These are phyloP conservation scores for Coffea canephora DNA, from an alignment of 257 asterid genomes.

Conservation along the genomic window DNA sequence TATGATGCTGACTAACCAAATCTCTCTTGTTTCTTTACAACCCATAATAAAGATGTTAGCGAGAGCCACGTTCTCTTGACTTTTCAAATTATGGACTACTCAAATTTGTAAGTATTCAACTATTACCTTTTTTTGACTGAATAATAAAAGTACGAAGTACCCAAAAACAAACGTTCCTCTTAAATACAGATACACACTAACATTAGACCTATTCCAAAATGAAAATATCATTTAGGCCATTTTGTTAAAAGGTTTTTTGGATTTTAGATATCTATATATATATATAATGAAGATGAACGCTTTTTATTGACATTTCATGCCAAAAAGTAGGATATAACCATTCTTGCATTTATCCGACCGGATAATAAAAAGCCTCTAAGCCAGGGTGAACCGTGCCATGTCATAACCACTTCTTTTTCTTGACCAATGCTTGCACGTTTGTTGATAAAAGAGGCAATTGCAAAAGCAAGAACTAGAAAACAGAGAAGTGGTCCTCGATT, in stretches of 20 bases:
- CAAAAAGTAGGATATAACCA: background rate
- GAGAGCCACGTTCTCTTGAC: conserved; percentile 2
- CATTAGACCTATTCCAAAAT: no score
- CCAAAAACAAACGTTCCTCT: no score
- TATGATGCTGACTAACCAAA: background rate
- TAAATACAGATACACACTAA: no score
- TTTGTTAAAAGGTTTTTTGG: background rate
- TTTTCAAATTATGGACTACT: background rate
- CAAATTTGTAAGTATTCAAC: background rate
- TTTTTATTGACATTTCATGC: background rate
- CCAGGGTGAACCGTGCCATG: background rate
- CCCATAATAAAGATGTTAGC: background rate
- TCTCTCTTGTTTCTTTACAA: background rate
- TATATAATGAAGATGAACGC: background rate
- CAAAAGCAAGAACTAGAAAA: background rate
- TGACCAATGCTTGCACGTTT: no score
- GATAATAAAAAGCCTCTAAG: background rate
- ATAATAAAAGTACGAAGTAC: no score
- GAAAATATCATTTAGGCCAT: background rate
- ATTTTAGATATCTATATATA: background rate
- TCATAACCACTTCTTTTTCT: background rate
- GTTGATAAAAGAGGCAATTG: no score
- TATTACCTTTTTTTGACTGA: no score
- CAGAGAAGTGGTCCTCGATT: background rate
- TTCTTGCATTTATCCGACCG: background rate